Conservation (phyloP, 108 stramenopile species). For the Pseudonitzschia pungens region DNA sequence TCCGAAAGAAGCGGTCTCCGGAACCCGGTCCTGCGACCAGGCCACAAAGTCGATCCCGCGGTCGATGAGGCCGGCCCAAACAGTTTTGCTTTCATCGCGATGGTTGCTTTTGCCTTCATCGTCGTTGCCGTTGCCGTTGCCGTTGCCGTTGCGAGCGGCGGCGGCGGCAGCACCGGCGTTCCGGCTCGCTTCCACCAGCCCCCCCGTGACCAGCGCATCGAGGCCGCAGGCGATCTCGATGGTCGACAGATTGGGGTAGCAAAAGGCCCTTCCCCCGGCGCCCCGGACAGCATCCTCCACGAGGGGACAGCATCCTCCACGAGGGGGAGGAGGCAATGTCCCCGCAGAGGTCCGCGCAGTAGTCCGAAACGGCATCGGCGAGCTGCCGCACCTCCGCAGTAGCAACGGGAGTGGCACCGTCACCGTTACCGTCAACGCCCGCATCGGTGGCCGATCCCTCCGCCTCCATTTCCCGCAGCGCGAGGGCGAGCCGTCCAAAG, state of each 20-base stretch:
- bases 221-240: constrained; percentile 53
- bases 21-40: constrained; percentile 38
- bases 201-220: constrained; percentile 27
- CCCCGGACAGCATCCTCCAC: constrained; percentile 39
- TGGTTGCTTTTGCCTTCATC: not conserved
- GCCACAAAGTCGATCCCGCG: constrained; percentile 41
- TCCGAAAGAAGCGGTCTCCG: constrained; percentile 22
- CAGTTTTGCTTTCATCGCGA: too few species aligned
- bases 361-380: constrained; percentile 9
- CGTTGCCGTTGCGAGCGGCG: not conserved
- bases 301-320: constrained; percentile 38
- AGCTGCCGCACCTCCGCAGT: not conserved
- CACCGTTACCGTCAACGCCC: too few species aligned
- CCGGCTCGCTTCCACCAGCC: not conserved
- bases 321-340: constrained; percentile 37
- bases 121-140: not conserved
- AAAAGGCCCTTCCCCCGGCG: constrained; percentile 40
- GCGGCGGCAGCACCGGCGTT: too few species aligned
- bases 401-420: not conserved
- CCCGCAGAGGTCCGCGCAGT: constrained; percentile 37
- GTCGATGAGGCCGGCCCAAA: too few species aligned
- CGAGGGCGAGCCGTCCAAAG: constrained; percentile 29
- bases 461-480: not conserved
- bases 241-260: constrained; percentile 48
- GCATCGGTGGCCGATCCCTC: not conserved